phyloP scores from a whole-genome alignment of 495 filamentous ascomycete species.

The Xylaria venustula region DNA sequence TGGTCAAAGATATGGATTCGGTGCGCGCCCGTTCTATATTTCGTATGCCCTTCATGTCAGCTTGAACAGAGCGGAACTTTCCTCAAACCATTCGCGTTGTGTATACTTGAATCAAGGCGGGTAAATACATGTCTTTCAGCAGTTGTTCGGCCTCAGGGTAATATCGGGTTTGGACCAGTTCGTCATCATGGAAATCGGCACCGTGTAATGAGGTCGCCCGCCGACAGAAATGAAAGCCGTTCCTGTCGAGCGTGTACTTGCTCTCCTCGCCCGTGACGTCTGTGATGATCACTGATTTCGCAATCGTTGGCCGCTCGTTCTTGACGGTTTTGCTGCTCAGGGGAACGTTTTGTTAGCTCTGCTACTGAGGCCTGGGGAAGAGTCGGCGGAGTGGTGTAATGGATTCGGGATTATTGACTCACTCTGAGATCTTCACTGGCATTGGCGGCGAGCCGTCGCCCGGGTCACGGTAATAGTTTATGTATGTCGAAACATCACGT shows the following conservation, averaged over 20 bases:
- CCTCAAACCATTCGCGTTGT: background rate
- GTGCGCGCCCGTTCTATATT: constrained; percentile 56
- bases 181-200: constrained; percentile 60
- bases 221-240: constrained; percentile 38
- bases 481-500: constrained; percentile 47
- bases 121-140: constrained; percentile 54
- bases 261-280: constrained; percentile 39
- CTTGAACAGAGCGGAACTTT: background rate
- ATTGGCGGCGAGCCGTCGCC: constrained; percentile 58
- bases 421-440: constrained; percentile 50
- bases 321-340: constrained; percentile 25
- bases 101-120: background rate
- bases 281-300: constrained; percentile 38
- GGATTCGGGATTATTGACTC: background rate
- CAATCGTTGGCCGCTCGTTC: constrained; percentile 49
- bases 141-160: constrained; percentile 62
- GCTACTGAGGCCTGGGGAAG: too few relatives aligned
- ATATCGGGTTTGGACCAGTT: constrained; percentile 57
- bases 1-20: constrained; percentile 71
- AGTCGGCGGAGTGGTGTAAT: background rate
- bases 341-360: background rate
- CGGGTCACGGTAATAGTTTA: constrained; percentile 62
- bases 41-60: constrained; percentile 10
- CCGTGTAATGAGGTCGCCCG: constrained; percentile 31
- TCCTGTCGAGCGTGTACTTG: constrained; percentile 34